A percentile compares a stretch with the other conserved stretches of the same genome.
These are phyloP conservation scores for Bondarzewia mesenterica DNA, from an alignment of 1,284 basidiomycete species.

Conservation along the genomic window DNA sequence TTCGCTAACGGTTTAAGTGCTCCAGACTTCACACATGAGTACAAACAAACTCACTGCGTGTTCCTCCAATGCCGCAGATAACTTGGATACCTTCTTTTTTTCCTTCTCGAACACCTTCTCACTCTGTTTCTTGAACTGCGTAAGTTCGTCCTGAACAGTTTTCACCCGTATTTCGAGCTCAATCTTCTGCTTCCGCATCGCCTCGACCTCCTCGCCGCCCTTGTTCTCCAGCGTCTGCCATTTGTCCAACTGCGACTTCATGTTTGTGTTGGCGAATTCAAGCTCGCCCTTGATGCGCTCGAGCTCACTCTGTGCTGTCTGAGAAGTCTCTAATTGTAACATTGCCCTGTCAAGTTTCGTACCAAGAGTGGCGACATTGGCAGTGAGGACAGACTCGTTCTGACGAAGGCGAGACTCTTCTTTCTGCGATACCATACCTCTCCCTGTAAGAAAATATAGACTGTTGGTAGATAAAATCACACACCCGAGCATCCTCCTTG, in stretches of 20 bases:
- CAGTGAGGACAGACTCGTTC: slow-evolving; percentile 37
- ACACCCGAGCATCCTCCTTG: slow-evolving; percentile 36
- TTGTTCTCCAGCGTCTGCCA: slow-evolving; percentile 61
- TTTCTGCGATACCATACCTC: too few relatives aligned
- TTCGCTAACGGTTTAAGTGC: background rate
- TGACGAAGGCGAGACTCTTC: slow-evolving; percentile 31
- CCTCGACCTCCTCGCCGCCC: slow-evolving; percentile 49
- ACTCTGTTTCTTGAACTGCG: background rate
- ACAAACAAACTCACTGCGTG: background rate
- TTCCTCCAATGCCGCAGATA: slow-evolving; percentile 11
- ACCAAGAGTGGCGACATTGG: slow-evolving; percentile 34
- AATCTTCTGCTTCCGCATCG: slow-evolving; percentile 42
- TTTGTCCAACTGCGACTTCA: slow-evolving; percentile 56
- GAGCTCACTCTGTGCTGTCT: slow-evolving; percentile 43
- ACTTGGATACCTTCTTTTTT: slow-evolving; percentile 33
- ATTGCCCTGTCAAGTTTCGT: slow-evolving; percentile 48
- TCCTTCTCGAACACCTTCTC: slow-evolving; percentile 25
- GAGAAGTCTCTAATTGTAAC: slow-evolving; percentile 49
- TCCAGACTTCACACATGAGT: background rate
- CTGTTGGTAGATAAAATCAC: slow-evolving; percentile 8
- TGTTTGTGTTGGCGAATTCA: slow-evolving; percentile 42
- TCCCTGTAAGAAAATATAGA: too few relatives aligned
- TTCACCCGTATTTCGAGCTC: slow-evolving; percentile 46
- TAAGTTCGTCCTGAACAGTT: background rate
- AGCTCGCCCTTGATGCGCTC: slow-evolving; percentile 48